These are phyloP conservation scores for Coemansia aciculifera DNA, from an alignment of 192 early-diverging fungal species.

Conservation along the genomic window DNA sequence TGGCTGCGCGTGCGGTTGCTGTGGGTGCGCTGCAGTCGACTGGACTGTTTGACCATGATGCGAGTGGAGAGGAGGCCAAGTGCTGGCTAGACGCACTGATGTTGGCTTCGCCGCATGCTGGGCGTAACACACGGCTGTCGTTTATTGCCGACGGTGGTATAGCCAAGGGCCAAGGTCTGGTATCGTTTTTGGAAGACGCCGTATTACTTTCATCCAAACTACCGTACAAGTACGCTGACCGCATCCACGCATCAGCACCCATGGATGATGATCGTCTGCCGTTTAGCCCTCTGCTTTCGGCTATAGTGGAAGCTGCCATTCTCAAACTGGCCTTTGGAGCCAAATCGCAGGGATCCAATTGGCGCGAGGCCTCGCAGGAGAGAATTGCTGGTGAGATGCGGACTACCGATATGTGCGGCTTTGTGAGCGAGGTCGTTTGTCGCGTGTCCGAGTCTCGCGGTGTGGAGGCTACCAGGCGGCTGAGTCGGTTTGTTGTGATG, in stretches of 20 bases:
- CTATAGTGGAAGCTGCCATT: conserved; percentile 33
- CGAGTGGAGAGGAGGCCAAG: conserved; percentile 21
- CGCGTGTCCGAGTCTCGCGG: conserved; percentile 25
- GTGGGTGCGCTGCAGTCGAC: conserved; percentile 26
- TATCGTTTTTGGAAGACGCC: conserved; percentile 42
- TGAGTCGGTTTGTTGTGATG: conserved; percentile 10
- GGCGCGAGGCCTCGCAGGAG: not conserved
- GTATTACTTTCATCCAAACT: conserved; percentile 25
- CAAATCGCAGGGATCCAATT: conserved; percentile 1
- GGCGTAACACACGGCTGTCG: conserved; percentile 15
- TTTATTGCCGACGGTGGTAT: not conserved
- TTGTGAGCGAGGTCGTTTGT: conserved; percentile 35
- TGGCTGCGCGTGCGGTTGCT: conserved; percentile 22
- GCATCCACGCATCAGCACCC: conserved; percentile 17
- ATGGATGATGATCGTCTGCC: conserved; percentile 8
- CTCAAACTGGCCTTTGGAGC: conserved; percentile 30
- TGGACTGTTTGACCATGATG: conserved; percentile 45
- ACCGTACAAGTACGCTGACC: conserved; percentile 50
- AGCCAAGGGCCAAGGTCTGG: conserved; percentile 19
- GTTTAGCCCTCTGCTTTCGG: conserved; percentile 46
- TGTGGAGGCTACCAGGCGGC: not conserved
- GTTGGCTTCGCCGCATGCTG: conserved; percentile 35
- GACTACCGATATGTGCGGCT: conserved; percentile 10
- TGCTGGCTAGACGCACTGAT: conserved; percentile 50
- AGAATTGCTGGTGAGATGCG: conserved; percentile 22